Conservation (phyloP, 768 basidiomycete species). For the Mycena haematopus region DNA sequence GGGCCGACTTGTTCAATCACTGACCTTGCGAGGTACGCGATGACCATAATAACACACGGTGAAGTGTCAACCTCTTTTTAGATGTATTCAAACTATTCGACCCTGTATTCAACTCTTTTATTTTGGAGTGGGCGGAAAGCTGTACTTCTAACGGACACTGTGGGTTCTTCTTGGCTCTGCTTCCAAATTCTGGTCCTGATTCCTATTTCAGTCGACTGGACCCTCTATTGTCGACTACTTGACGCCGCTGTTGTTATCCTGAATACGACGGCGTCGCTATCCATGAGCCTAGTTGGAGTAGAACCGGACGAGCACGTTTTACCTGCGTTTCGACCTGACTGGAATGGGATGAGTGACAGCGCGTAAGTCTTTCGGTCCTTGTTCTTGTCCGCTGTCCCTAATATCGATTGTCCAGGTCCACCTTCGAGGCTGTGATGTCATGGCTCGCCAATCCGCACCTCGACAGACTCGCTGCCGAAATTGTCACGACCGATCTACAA, state of each 20-base stretch:
- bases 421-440: constrained; percentile 45
- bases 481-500: constrained; percentile 48
- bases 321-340: constrained; percentile 40
- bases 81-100: constrained; percentile 52
- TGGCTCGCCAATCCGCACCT: constrained; percentile 46
- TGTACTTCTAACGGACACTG: constrained; percentile 50
- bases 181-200: constrained; percentile 14
- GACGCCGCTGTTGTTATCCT: constrained; percentile 48
- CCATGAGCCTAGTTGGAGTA: constrained; percentile 39
- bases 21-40: constrained; percentile 54
- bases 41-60: not conserved
- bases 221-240: constrained; percentile 53
- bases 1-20: constrained; percentile 58
- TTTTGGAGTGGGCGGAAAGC: constrained; percentile 55
- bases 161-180: constrained; percentile 41
- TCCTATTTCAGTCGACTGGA: constrained; percentile 60
- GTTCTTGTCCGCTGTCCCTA: constrained; percentile 6
- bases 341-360: constrained; percentile 42
- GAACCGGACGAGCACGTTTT: constrained; percentile 35
- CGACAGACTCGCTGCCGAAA: constrained; percentile 36
- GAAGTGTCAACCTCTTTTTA: constrained; percentile 21
- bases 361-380: constrained; percentile 39
- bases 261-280: constrained; percentile 42
- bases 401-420: constrained; percentile 38
- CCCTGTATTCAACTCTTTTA: constrained; percentile 44